Percentiles rank a stretch among this genome's conserved stretches.
Conservation (phyloP, 2,329 filamentous ascomycete genomes). For the Apiospora malaysiana region DNA sequence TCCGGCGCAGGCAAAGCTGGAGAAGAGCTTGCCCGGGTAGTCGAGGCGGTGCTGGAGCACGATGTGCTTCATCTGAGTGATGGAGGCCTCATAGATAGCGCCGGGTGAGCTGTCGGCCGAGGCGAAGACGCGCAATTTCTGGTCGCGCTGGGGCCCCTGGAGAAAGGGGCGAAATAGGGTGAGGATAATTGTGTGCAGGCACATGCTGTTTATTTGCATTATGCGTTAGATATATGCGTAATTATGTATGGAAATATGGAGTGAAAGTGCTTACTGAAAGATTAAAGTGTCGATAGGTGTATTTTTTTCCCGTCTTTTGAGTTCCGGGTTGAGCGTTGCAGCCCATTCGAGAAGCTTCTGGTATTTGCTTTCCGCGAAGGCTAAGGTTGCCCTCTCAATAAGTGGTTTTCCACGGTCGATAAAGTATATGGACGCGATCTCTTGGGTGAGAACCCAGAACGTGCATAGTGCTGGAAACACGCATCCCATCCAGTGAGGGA, state of each 20-base stretch:
- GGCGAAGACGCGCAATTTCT: not conserved
- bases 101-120: constrained; percentile 13
- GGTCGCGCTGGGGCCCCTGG: not conserved
- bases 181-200: not conserved
- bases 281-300: not conserved
- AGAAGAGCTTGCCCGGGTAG: not conserved
- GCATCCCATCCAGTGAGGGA: constrained; percentile 29
- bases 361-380: constrained; percentile 29
- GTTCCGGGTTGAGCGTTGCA: constrained; percentile 11
- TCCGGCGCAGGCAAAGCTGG: not conserved
- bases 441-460: constrained; percentile 27
- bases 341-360: constrained; percentile 29
- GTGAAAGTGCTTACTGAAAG: constrained; percentile 2
- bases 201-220: not conserved
- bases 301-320: not conserved
- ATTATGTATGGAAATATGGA: not conserved
- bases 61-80: constrained; percentile 14
- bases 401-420: not conserved
- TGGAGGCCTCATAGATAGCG: not conserved
- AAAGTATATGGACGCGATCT: constrained; percentile 19
- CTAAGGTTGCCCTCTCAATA: constrained; percentile 18
- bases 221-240: not conserved
- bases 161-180: constrained; percentile 16
- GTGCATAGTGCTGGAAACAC: constrained; percentile 28
- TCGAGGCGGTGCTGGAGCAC: constrained; percentile 3